A percentile compares a stretch with the other conserved stretches of the same genome.
Conservation (phyloP, 305 asterid genomes). For the Rubia peregrina region DNA sequence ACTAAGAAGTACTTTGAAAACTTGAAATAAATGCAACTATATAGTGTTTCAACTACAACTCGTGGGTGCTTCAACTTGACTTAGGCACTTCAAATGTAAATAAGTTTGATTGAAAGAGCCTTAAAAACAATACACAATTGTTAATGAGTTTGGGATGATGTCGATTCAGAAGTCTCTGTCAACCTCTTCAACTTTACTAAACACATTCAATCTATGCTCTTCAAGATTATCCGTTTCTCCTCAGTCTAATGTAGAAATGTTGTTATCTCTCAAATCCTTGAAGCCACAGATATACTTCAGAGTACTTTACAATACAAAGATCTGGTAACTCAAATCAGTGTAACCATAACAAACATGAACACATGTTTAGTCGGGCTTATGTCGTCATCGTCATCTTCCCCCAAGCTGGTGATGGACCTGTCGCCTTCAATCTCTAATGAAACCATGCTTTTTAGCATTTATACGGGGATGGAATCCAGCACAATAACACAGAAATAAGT, state of each 20-base stretch:
- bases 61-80: too few species aligned
- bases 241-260: conserved; percentile 10
- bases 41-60: too few species aligned
- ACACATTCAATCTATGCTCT: conserved; percentile 24
- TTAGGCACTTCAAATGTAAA: too few species aligned
- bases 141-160: conserved; percentile 20
- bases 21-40: too few species aligned
- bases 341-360: conserved; percentile 24
- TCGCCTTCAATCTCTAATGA: conserved; percentile 19
- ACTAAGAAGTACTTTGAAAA: too few species aligned
- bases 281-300: conserved; percentile 4
- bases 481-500: conserved; percentile 80
- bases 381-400: conserved; percentile 5
- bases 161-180: conserved; percentile 21
- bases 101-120: conserved; percentile 5
- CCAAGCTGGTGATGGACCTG: conserved; percentile 8
- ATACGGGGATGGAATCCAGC: conserved; percentile 66
- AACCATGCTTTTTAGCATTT: conserved; percentile 25
- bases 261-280: conserved; percentile 6
- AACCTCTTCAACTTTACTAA: conserved; percentile 15
- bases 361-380: conserved; percentile 28
- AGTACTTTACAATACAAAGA: conserved; percentile 5
- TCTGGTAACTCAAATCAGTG: conserved; percentile 20
- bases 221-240: conserved; percentile 25
- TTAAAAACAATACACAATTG: conserved; percentile 17